These are phyloP conservation scores for Lactarius akahatsu DNA, from an alignment of 768 basidiomycete genomes.

Conservation along the genomic window DNA sequence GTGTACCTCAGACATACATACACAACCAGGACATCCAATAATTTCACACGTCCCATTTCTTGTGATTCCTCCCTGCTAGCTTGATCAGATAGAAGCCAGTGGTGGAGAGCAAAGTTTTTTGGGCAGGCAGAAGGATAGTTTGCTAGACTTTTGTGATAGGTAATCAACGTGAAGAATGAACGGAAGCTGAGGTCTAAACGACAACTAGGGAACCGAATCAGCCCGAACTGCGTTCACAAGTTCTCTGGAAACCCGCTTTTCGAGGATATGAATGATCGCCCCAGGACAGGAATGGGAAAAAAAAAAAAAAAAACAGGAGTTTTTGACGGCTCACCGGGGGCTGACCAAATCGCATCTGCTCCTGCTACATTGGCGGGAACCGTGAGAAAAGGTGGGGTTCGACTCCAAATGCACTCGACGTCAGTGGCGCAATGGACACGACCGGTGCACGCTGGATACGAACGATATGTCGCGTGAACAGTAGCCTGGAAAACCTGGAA, in stretches of 20 bases:
- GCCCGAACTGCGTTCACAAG: background rate
- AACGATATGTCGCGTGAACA: background rate
- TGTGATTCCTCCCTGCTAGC: background rate
- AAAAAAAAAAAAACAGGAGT: background rate
- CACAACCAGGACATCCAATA: background rate
- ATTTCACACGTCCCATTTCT: background rate
- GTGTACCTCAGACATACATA: too few relatives aligned
- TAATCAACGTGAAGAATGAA: background rate
- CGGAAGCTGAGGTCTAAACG: background rate
- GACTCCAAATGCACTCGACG: background rate
- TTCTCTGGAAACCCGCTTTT: too few relatives aligned
- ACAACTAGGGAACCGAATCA: background rate
- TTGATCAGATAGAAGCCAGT: background rate
- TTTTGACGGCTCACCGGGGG: background rate
- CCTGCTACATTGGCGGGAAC: background rate
- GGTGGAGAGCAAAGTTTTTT: background rate
- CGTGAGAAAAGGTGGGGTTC: background rate
- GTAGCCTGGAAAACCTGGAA: background rate
- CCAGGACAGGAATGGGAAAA: background rate
- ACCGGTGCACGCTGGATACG: background rate
- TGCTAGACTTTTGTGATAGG: background rate
- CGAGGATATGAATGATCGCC: background rate
- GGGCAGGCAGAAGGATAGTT: background rate
- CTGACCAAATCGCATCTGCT: background rate
- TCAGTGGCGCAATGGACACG: background rate